phyloP scores from a whole-genome alignment of 768 basidiomycete genomes.

The Suillus decipiens region DNA sequence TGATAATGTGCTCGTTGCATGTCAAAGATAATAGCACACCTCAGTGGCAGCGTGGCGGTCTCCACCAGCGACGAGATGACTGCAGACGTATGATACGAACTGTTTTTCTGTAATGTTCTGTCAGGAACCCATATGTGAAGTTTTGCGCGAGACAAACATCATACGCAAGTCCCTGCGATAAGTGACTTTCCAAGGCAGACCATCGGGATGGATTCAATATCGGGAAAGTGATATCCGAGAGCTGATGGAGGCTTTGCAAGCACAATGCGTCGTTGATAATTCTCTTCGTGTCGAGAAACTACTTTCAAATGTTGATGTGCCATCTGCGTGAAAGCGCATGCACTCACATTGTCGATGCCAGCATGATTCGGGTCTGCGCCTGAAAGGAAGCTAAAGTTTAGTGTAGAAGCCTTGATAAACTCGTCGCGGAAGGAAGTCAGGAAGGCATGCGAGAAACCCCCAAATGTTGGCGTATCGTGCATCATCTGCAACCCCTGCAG shows the following conservation, averaged over 20 bases:
- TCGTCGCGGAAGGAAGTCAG: constrained; percentile 68
- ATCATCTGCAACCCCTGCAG: constrained; percentile 69
- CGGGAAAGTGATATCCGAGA: constrained; percentile 52
- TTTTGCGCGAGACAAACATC: constrained; percentile 31
- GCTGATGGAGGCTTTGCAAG: constrained; percentile 50
- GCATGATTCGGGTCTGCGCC: constrained; percentile 34
- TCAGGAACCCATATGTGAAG: constrained; percentile 14
- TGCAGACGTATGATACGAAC: constrained; percentile 54
- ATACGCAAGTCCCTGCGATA: constrained; percentile 28
- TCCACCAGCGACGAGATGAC: constrained; percentile 61
- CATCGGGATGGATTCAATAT: constrained; percentile 48
- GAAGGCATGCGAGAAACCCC: constrained; percentile 62
- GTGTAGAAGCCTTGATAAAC: constrained; percentile 57
- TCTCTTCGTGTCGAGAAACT: constrained; percentile 42
- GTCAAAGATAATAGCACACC: constrained; percentile 38
- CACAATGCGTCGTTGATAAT: constrained; percentile 66
- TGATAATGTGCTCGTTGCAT: not conserved
- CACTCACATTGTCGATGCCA: constrained; percentile 47
- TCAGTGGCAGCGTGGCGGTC: constrained; percentile 56
- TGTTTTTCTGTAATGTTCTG: constrained; percentile 30
- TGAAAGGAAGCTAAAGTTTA: constrained; percentile 62
- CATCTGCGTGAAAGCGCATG: constrained; percentile 9
- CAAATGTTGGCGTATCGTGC: constrained; percentile 63
- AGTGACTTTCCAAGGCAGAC: constrained; percentile 28
- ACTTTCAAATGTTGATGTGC: constrained; percentile 16